Percentiles rank a stretch among this genome's conserved stretches.
Evolutionary conservation across 2,329 filamentous ascomycete species (phyloP).

Genomic region (Curvularia verruculosa): DNA sequence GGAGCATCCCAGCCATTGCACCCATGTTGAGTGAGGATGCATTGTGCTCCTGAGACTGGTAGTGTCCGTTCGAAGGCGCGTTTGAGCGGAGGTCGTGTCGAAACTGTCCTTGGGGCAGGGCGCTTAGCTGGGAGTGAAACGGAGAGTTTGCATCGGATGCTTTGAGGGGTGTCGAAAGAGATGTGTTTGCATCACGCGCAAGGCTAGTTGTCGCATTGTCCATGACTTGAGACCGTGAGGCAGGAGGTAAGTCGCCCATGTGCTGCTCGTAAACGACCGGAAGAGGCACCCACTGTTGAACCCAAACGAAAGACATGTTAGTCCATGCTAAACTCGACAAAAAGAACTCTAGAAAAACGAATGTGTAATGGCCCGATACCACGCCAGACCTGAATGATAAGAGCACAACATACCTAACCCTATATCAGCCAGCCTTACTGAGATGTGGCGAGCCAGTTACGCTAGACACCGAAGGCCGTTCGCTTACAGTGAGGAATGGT

Average conservation of each 20-base stretch:
- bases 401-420: constrained; percentile 42
- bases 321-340: constrained; percentile 41
- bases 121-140: constrained; percentile 48
- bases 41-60: constrained; percentile 36
- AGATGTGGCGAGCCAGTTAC: constrained; percentile 44
- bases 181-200: constrained; percentile 34
- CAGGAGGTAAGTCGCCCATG: constrained; percentile 50
- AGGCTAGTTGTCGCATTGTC: constrained; percentile 38
- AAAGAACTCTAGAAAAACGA: constrained; percentile 28
- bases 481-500: constrained; percentile 26
- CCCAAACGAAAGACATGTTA: constrained; percentile 52
- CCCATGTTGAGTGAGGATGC: constrained; percentile 45
- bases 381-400: constrained; percentile 12
- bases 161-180: constrained; percentile 27
- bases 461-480: constrained; percentile 36
- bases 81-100: constrained; percentile 40
- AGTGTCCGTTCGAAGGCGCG: constrained; percentile 30
- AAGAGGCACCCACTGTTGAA: constrained; percentile 53
- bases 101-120: constrained; percentile 36
- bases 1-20: constrained; percentile 45
- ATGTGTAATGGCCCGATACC: constrained; percentile 23
- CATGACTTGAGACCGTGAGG: constrained; percentile 38
- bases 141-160: constrained; percentile 36
- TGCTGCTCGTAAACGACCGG: constrained; percentile 48
- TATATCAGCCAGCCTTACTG: constrained; percentile 39